Percentiles rank a stretch among this genome's conserved stretches.
Conservation (phyloP, 2,329 filamentous ascomycete genomes). For the Curvularia spicifera region DNA sequence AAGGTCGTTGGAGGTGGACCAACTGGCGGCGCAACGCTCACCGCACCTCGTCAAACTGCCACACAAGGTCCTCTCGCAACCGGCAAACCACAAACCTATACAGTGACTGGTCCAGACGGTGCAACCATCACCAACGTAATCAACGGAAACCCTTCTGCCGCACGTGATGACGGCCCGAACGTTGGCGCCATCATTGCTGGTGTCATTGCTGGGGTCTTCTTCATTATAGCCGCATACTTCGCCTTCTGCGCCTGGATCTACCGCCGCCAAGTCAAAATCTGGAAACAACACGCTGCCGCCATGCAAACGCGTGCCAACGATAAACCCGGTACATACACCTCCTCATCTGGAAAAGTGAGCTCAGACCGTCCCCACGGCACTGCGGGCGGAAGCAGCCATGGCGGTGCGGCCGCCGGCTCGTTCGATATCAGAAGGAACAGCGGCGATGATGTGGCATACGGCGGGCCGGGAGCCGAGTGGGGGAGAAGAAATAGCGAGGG, state of each 20-base stretch:
- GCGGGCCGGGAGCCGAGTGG: slow-evolving; percentile 34
- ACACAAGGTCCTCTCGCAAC: slow-evolving; percentile 74
- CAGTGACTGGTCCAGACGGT: slow-evolving; percentile 57
- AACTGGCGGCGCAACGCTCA: slow-evolving; percentile 72
- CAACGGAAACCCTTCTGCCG: slow-evolving; percentile 31
- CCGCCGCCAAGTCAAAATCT: slow-evolving; percentile 71
- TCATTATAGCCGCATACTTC: slow-evolving; percentile 67
- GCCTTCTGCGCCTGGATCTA: slow-evolving; percentile 77
- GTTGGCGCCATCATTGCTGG: slow-evolving; percentile 64
- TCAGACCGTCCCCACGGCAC: slow-evolving; percentile 32
- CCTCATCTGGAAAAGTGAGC: slow-evolving; percentile 31
- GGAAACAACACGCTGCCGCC: slow-evolving; percentile 72
- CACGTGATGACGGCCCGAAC: slow-evolving; percentile 50
- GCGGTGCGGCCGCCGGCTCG: slow-evolving; percentile 25
- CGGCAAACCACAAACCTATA: slow-evolving; percentile 72
- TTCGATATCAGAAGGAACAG: slow-evolving; percentile 27
- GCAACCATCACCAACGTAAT: slow-evolving; percentile 50
- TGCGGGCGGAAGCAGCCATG: slow-evolving; percentile 23
- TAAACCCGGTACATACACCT: slow-evolving; percentile 41
- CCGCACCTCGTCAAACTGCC: slow-evolving; percentile 66
- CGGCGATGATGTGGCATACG: slow-evolving; percentile 24
- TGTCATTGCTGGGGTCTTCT: slow-evolving; percentile 70
- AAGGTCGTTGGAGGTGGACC: slow-evolving; percentile 71
- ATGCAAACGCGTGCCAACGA: slow-evolving; percentile 63
- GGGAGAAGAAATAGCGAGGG: slow-evolving; percentile 50